Percentiles rank a stretch among this genome's conserved stretches.
These are phyloP conservation scores for Lentinula guzmanii DNA, from an alignment of 768 basidiomycete genomes.

Conservation along the genomic window DNA sequence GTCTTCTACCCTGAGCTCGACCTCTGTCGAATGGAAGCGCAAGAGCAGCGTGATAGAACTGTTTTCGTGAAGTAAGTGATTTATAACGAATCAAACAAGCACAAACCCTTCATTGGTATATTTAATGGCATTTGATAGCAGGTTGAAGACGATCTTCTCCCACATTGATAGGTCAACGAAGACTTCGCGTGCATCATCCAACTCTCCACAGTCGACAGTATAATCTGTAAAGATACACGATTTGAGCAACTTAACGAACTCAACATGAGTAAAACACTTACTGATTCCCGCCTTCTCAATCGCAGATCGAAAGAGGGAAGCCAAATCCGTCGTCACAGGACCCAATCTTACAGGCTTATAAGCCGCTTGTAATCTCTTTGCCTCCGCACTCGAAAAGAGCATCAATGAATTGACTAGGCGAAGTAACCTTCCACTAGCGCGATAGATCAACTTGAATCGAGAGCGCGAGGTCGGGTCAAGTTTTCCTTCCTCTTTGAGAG, in stretches of 20 bases:
- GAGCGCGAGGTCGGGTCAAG: background rate
- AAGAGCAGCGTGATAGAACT: constrained; percentile 1
- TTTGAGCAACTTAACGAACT: background rate
- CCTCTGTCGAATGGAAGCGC: background rate
- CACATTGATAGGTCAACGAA: constrained; percentile 6
- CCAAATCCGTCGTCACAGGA: constrained; percentile 4
- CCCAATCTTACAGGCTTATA: constrained; percentile 2
- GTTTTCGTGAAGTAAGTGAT: background rate
- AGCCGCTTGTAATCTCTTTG: background rate
- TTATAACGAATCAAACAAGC: no score
- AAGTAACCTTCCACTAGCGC: constrained; percentile 4
- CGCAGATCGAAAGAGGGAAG: constrained; percentile 7
- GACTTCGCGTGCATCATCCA: constrained; percentile 2
- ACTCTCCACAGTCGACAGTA: constrained; percentile 3
- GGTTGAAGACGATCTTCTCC: constrained; percentile 9
- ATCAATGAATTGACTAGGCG: constrained; percentile 6
- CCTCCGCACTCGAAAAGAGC: constrained; percentile 8
- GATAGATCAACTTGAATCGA: constrained; percentile 7
- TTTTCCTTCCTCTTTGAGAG: background rate
- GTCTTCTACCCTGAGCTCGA: background rate
- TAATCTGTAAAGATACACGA: background rate
- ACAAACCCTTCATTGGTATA: background rate
- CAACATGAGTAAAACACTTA: background rate
- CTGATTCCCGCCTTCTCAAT: constrained; percentile 6
- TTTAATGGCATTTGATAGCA: constrained; percentile 6